Evolutionary conservation across 1,139 yeast species (phyloP), one percentile per base, ranked within the genome.

Genomic region (Yamadazyma aaseri): DNA sequence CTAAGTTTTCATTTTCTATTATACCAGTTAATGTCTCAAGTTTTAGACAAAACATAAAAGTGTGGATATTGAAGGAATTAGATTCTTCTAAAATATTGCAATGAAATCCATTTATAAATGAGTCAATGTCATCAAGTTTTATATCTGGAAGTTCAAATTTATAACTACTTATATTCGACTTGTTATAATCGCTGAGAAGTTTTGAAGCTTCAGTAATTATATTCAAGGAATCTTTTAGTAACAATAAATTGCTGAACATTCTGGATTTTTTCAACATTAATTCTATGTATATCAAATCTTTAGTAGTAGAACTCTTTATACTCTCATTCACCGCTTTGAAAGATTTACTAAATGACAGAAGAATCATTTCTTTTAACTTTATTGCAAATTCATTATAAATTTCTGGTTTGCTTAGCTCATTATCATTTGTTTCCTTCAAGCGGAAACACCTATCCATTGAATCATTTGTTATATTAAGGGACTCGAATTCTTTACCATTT

Each of bases 181-280:
- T 53, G 24, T 36, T 45, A 23, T 57, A 43, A 1, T 34, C 34
- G 18, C 49, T 44, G 32, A 68, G 45, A 5, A 56, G 58, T 6
- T 37, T 38, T 5, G 50, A 44, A 8, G 65, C 54, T 29, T 71
- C 73, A 32, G 68, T 68, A 41, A 74, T 76, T 7, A 71, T 63
- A 3, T 53, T 53, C 27, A 80, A 55, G 0, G 89, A 68, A 35
- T 83, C 92, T 34, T 77, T 82, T 33, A 67, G 61, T 4, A 84
- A 58, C 29, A 66, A 64, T 63, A 83, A 64, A 32, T 73, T 72
- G 32, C 71, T 73, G 40, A 61, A 55, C 2, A 62, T 45, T 22
- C 53, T 50, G 9, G 68, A 63, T 28, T 61, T 47, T 8, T 45
- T 41, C 26, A 63, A 46, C 34, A 54, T 51, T 20, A 46, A 30